These are phyloP conservation scores for Corniculantispora saksenae DNA, from an alignment of 2,329 filamentous ascomycete species.

Conservation along the genomic window DNA sequence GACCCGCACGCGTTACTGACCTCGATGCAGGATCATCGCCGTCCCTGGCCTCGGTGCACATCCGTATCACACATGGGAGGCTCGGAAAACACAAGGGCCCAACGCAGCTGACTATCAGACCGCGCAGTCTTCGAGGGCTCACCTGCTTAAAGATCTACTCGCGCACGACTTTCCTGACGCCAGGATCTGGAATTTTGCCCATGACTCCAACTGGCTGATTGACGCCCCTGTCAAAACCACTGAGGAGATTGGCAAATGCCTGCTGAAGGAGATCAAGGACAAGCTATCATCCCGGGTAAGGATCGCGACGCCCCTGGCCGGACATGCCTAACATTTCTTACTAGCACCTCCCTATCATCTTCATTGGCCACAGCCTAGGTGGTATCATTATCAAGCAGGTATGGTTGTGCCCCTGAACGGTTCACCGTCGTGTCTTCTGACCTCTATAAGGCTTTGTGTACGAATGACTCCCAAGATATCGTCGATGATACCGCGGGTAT, in stretches of 20 bases:
- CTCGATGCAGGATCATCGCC: slow-evolving; percentile 23
- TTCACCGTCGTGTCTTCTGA: background rate
- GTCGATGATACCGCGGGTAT: slow-evolving; percentile 22
- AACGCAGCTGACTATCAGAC: background rate
- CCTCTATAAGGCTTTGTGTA: slow-evolving; percentile 16
- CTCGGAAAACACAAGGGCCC: background rate
- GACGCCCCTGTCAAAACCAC: slow-evolving; percentile 24
- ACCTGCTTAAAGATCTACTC: slow-evolving; percentile 24
- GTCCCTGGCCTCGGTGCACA: slow-evolving; percentile 25
- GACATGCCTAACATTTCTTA: background rate
- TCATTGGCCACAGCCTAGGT: slow-evolving; percentile 27
- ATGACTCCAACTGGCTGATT: slow-evolving; percentile 27
- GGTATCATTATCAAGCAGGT: slow-evolving; percentile 27
- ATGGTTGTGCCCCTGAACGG: background rate
- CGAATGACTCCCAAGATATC: slow-evolving; percentile 8
- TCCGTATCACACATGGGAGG: slow-evolving; percentile 24
- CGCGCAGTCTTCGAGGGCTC: background rate
- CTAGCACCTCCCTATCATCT: slow-evolving; percentile 24
- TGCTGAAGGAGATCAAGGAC: slow-evolving; percentile 17
- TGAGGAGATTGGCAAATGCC: slow-evolving; percentile 21
- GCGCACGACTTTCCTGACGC: slow-evolving; percentile 23
- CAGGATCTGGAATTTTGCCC: slow-evolving; percentile 24
- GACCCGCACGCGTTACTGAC: background rate
- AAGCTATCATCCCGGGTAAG: background rate
- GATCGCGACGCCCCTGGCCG: background rate